phyloP scores from a whole-genome alignment of 176 grass and related monocot species.

The Echinochloa phyllopogon region DNA sequence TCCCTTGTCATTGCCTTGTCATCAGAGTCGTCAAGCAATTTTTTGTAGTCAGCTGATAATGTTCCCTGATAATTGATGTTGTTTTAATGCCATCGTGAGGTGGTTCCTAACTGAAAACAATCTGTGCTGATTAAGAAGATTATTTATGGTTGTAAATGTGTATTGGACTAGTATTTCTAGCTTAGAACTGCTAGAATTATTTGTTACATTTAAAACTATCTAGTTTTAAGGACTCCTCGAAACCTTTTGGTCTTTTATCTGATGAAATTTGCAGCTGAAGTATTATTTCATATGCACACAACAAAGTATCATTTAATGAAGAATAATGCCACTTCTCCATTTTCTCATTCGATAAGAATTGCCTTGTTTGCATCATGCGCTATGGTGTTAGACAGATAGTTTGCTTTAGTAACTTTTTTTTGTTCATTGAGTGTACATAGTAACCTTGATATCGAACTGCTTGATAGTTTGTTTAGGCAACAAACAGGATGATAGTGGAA shows the following conservation, averaged over 20 bases:
- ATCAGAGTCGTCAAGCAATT: not conserved
- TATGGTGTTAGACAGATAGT: not conserved
- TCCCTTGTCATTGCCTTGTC: not conserved
- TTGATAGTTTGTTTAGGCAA: not conserved
- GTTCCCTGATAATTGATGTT: not conserved
- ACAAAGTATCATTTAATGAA: not conserved
- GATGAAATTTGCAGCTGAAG: not conserved
- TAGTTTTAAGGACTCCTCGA: not conserved
- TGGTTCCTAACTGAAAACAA: not conserved
- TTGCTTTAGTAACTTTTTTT: not conserved
- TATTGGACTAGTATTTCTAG: not conserved
- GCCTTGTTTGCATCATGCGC: not conserved
- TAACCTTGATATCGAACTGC: not conserved
- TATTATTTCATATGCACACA: not conserved
- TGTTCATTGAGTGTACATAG: not conserved
- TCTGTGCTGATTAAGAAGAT: not conserved
- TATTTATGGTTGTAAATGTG: not conserved
- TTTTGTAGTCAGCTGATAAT: not conserved
- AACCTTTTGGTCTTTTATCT: not conserved
- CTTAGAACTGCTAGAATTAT: not conserved
- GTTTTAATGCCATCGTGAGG: not conserved
- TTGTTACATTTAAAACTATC: not conserved
- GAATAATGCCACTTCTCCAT: not conserved
- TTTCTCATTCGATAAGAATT: not conserved
- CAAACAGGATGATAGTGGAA: not conserved